Evolutionary conservation across 306 rosid genomes (phyloP).

Genomic region (Phaseolus lunatus): DNA sequence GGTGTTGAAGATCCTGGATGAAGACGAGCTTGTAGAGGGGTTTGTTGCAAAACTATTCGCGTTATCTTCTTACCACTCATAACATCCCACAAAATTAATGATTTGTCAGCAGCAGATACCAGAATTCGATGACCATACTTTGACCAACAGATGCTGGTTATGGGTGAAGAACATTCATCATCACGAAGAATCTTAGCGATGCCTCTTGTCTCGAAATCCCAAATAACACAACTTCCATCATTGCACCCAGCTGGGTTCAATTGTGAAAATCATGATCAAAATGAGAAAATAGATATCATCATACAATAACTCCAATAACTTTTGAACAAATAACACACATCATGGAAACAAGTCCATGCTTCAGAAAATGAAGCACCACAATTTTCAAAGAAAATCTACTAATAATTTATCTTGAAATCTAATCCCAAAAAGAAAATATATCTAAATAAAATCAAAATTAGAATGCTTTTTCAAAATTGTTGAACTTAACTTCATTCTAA

Average conservation of each 20-base stretch:
- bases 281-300: slow-evolving; percentile 26
- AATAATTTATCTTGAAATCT: slow-evolving; percentile 4
- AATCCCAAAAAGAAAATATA: background rate
- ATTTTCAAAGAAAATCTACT: slow-evolving; percentile 3
- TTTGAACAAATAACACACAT: slow-evolving; percentile 23
- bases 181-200: slow-evolving; percentile 87
- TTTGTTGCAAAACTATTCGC: slow-evolving; percentile 70
- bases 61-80: slow-evolving; percentile 72
- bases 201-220: slow-evolving; percentile 98
- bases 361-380: slow-evolving; percentile 4
- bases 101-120: slow-evolving; percentile 91
- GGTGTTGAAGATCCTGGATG: slow-evolving; percentile 92
- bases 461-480: background rate
- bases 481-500: background rate
- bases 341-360: slow-evolving; percentile 2
- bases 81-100: slow-evolving; percentile 85
- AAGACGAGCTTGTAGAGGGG: slow-evolving; percentile 87
- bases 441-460: background rate
- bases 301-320: slow-evolving; percentile 13
- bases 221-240: slow-evolving; percentile 89
- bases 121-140: slow-evolving; percentile 49
- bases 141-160: slow-evolving; percentile 49
- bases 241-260: slow-evolving; percentile 89
- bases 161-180: slow-evolving; percentile 72
- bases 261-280: slow-evolving; percentile 44